Evolutionary conservation across 2,329 filamentous ascomycete genomes (phyloP).

Genomic region (Blastomyces gilchristii): DNA sequence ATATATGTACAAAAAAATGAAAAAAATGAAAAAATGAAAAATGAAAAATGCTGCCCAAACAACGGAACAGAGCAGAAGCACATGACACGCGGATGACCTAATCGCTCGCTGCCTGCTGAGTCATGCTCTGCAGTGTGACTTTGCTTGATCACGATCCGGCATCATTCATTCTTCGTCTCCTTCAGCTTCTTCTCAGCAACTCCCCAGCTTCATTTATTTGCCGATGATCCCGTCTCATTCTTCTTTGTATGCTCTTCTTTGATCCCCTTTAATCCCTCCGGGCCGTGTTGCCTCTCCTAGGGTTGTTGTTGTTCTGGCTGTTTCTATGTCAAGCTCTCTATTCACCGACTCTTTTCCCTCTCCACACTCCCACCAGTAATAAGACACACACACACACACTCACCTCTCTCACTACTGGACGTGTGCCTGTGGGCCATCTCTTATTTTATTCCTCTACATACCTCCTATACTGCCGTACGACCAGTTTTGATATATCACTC

Average conservation of each 20-base stretch:
- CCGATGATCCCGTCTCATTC: too few relatives aligned
- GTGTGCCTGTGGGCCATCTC: slow-evolving; percentile 5
- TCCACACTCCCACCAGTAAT: neutral
- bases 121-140: neutral
- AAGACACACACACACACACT: neutral
- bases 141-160: neutral
- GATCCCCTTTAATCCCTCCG: neutral
- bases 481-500: neutral
- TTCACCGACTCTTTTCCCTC: neutral
- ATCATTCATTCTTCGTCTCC: neutral
- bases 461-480: neutral
- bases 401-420: neutral
- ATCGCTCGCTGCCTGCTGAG: neutral
- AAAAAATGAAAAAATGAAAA: too few relatives aligned
- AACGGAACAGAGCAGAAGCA: too few relatives aligned
- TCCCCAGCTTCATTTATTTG: neutral
- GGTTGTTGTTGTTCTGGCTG: neutral
- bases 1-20: too few relatives aligned
- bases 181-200: neutral
- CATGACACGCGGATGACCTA: neutral
- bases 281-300: neutral
- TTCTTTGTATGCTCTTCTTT: neutral
- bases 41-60: too few relatives aligned
- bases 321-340: neutral
- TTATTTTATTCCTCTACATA: neutral